Conservation (phyloP, 192 early-diverging fungal genomes). For the Entophlyctis luteolus region DNA sequence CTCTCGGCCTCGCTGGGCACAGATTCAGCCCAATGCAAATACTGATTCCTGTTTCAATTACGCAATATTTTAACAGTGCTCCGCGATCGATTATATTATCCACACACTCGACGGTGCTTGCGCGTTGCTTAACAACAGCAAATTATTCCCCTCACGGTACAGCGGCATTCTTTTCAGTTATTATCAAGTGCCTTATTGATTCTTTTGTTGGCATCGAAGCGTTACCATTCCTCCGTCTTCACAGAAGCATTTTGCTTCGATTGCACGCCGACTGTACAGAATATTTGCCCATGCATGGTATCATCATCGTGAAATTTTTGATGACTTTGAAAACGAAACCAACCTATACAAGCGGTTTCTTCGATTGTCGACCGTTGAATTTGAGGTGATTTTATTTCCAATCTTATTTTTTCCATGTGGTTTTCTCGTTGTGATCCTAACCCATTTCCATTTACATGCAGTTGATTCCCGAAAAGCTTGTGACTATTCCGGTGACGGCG, state of each 20-base stretch:
- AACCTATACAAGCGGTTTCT: constrained; percentile 71
- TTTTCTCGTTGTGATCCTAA: not conserved
- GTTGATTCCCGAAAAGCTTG: constrained; percentile 63
- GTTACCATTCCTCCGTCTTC: constrained; percentile 56
- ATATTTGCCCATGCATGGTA: constrained; percentile 95
- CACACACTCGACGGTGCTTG: constrained; percentile 92
- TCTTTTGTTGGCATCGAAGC: too few relatives aligned
- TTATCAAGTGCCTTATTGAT: too few relatives aligned
- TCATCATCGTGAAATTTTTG: constrained; percentile 87
- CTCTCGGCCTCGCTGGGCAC: not conserved
- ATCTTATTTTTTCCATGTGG: constrained; percentile 4
- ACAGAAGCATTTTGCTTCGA: constrained; percentile 81
- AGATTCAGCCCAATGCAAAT: not conserved
- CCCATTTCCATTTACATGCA: constrained; percentile 12
- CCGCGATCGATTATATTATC: constrained; percentile 86
- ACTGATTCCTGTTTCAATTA: too few relatives aligned
- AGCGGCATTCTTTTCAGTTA: not conserved
- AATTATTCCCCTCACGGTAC: constrained; percentile 73
- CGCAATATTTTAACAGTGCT: constrained; percentile 60
- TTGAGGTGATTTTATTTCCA: constrained; percentile 19
- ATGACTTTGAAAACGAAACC: constrained; percentile 76
- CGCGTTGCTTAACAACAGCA: constrained; percentile 69
- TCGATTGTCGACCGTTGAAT: constrained; percentile 57
- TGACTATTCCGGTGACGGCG: constrained; percentile 60
- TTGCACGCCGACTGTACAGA: constrained; percentile 89